Percentiles rank a stretch among this genome's conserved stretches.
phyloP scores from a whole-genome alignment of 768 basidiomycete species.

The Chiua virens region DNA sequence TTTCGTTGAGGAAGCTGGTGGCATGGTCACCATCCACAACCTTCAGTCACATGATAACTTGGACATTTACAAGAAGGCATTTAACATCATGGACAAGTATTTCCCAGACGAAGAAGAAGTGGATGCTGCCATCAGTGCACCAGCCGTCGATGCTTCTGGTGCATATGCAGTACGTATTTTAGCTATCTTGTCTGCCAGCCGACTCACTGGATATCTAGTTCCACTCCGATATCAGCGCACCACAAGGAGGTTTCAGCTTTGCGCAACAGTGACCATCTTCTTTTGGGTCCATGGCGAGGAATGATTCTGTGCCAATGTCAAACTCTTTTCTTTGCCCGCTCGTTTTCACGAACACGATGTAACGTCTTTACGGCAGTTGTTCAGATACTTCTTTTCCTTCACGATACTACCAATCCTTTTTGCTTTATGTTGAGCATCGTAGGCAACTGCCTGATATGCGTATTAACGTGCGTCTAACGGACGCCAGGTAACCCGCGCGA shows the following conservation, averaged over 20 bases:
- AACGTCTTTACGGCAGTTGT: constrained; percentile 9
- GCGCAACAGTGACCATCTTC: constrained; percentile 53
- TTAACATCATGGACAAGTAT: constrained; percentile 97
- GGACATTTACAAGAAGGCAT: constrained; percentile 99
- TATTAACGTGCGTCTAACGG: constrained; percentile 34
- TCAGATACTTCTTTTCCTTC: constrained; percentile 12
- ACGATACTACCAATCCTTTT: constrained; percentile 14
- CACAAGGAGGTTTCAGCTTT: constrained; percentile 96
- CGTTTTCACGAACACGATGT: constrained; percentile 24
- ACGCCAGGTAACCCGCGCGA: constrained; percentile 24
- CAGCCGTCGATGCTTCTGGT: constrained; percentile 71
- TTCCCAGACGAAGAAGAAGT: constrained; percentile 98
- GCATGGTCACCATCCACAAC: constrained; percentile 98
- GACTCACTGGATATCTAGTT: constrained; percentile 47
- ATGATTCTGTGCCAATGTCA: not conserved
- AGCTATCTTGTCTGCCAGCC: not conserved
- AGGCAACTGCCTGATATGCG: constrained; percentile 18
- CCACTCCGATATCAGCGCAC: constrained; percentile 81
- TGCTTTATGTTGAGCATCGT: constrained; percentile 24
- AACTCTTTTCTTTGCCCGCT: constrained; percentile 9
- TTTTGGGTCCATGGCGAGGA: constrained; percentile 4
- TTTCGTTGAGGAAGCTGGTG: constrained; percentile 96
- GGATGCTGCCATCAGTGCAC: constrained; percentile 77
- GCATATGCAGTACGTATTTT: constrained; percentile 63
- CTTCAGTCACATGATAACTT: constrained; percentile 99